phyloP scores from a whole-genome alignment of 2,329 filamentous ascomycete genomes.

The Epichloe festucae region DNA sequence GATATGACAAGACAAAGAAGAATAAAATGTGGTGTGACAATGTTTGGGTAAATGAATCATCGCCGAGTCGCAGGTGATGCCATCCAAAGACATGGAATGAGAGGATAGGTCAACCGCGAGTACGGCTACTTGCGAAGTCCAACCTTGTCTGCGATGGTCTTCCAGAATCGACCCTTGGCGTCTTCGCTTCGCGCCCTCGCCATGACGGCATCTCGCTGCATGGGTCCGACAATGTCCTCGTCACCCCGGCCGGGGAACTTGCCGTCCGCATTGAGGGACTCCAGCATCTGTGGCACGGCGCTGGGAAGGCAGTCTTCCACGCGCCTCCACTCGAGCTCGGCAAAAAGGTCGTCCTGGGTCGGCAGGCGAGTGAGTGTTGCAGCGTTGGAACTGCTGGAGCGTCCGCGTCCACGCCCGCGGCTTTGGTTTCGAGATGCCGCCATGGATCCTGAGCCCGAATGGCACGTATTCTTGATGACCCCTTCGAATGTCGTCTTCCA shows the following conservation, averaged over 20 bases:
- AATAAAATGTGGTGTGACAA: neutral
- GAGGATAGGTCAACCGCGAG: neutral
- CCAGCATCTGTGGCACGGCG: slow-evolving; percentile 55
- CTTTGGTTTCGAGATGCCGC: slow-evolving; percentile 25
- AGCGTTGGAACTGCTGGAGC: slow-evolving; percentile 30
- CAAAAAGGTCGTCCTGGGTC: slow-evolving; percentile 25
- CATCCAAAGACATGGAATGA: neutral
- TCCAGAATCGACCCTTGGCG: slow-evolving; percentile 35
- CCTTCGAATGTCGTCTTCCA: slow-evolving; percentile 63
- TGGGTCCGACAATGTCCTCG: slow-evolving; percentile 86
- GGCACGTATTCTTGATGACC: slow-evolving; percentile 39
- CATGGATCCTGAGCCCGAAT: slow-evolving; percentile 14
- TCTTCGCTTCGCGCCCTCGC: slow-evolving; percentile 31
- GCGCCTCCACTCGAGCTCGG: slow-evolving; percentile 29
- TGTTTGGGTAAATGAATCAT: neutral
- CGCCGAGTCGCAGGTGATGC: neutral
- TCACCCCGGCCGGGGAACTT: slow-evolving; percentile 86
- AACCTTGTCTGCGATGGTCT: slow-evolving; percentile 34
- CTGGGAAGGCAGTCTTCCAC: slow-evolving; percentile 45
- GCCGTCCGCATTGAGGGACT: slow-evolving; percentile 55
- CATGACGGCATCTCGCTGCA: slow-evolving; percentile 53
- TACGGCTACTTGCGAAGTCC: slow-evolving; percentile 9
- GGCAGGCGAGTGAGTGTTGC: slow-evolving; percentile 19
- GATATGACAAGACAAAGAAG: slow-evolving; percentile 4
- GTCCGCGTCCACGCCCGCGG: slow-evolving; percentile 24